Evolutionary conservation across 2,329 filamentous ascomycete genomes (phyloP), one percentile per base, ranked within the genome.

Genomic region (Colletotrichum sp.): DNA sequence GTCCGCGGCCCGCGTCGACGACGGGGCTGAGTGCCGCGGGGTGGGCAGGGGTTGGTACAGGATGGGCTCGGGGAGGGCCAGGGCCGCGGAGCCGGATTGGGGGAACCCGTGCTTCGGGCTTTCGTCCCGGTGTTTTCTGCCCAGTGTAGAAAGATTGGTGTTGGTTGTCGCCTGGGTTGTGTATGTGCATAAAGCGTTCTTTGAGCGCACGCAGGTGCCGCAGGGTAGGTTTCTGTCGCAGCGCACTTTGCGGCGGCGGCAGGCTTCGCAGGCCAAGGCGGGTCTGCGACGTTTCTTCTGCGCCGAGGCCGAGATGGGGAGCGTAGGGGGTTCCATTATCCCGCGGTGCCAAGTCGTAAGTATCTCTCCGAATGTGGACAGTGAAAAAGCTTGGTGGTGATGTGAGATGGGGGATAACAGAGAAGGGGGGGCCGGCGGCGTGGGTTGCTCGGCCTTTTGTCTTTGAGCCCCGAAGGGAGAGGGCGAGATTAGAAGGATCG

Each of bases 211-310:
- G 79, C 92, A 93, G 73, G 92, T 91, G 75, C 85, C 87, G 79
- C 92, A 93, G 2, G 92, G 92, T 8, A 83, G 82, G 74, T 88
- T 88, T 65, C 90, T 89, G 79, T 93, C 89, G 79, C 92, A 93
- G 62, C 88, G 87, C 74, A 93, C 89, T 81, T 93, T 94, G 55
- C 91, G 89, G 71, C 83, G 87, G 58, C 91, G 86, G 79, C 92
- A 93, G 56, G 91, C 85, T 77, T 87, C 83, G 80, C 91, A 93
- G 2, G 91, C 91, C 36, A 88, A 81, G 5, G 86, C 82, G 38
- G 84, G 85, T 21, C 84, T 82, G 67, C 84, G 82, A 12, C 85
- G 80, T 73, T 85, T 86, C 83, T 85, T 86, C 62, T 81, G 79
- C 13, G 55, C 34, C 30, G 43, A 48, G n/a, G 13, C 2, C 52